phyloP scores from a whole-genome alignment of 768 basidiomycete species.

The Cubamyces sp. region DNA sequence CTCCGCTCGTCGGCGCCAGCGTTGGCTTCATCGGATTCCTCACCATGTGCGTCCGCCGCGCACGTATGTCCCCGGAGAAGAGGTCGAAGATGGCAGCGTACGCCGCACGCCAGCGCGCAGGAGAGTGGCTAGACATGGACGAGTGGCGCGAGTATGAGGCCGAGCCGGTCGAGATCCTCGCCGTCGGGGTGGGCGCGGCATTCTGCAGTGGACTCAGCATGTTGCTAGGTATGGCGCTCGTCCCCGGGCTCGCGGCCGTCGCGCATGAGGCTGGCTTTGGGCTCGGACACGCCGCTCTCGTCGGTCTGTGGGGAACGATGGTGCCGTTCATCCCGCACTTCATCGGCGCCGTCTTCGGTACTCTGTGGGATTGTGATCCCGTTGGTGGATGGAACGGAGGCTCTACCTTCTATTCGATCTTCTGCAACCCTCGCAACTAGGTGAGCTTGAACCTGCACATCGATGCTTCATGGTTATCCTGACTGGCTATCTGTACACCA shows the following conservation, averaged over 20 bases:
- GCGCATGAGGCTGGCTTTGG: constrained; percentile 6
- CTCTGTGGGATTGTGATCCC: constrained; percentile 7
- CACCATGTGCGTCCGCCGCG: background rate
- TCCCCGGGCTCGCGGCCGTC: constrained; percentile 1
- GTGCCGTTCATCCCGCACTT: constrained; percentile 2
- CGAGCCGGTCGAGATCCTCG: background rate
- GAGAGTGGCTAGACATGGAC: too few relatives aligned
- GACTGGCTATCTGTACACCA: background rate
- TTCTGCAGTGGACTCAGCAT: constrained; percentile 3
- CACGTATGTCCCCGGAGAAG: background rate
- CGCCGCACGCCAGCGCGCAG: background rate
- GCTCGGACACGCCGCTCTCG: background rate
- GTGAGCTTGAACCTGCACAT: background rate
- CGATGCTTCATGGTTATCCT: background rate
- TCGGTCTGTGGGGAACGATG: constrained; percentile 10
- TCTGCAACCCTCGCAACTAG: too few relatives aligned
- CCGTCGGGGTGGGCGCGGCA: background rate
- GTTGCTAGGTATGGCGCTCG: constrained; percentile 9
- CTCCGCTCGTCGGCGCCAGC: background rate
- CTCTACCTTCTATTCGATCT: background rate
- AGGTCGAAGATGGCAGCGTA: background rate
- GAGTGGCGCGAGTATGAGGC: background rate
- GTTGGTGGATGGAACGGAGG: background rate
- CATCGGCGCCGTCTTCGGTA: background rate
- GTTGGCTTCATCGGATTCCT: background rate